Conservation (phyloP, 2,329 filamentous ascomycete genomes). For the Trematosphaeria pertusa region DNA sequence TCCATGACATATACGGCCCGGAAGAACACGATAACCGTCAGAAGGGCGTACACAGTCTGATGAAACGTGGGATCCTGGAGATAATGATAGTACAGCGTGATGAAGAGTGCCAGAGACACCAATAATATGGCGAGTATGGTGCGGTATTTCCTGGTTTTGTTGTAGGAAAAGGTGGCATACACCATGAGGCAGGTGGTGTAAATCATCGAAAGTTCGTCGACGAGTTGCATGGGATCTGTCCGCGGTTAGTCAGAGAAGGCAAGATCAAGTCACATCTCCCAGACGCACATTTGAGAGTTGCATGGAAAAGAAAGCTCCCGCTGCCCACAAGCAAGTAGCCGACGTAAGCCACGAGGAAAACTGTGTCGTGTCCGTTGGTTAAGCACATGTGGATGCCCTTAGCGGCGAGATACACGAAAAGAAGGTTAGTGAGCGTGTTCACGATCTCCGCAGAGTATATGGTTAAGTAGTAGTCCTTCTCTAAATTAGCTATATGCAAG, state of each 20-base stretch:
- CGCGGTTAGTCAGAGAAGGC: background rate
- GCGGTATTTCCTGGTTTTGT: conserved; percentile 60
- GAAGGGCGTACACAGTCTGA: conserved; percentile 76
- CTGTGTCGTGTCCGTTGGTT: conserved; percentile 72
- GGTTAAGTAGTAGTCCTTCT: conserved; percentile 76
- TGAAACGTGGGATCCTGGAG: conserved; percentile 85
- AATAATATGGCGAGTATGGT: conserved; percentile 64
- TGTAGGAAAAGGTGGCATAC: conserved; percentile 78
- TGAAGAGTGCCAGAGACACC: conserved; percentile 62
- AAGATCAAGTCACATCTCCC: too few species aligned
- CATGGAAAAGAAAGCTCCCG: conserved; percentile 69
- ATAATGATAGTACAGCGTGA: conserved; percentile 82
- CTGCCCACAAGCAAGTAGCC: conserved; percentile 68
- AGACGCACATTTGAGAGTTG: conserved; percentile 48
- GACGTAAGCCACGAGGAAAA: conserved; percentile 73
- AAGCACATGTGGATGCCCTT: conserved; percentile 78
- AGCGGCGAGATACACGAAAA: conserved; percentile 80
- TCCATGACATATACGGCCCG: conserved; percentile 83
- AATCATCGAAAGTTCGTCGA: conserved; percentile 75
- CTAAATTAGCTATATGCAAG: conserved; percentile 14
- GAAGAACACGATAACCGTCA: conserved; percentile 74
- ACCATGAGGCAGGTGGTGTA: conserved; percentile 73
- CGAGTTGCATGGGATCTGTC: conserved; percentile 72
- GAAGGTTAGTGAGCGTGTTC: conserved; percentile 80
- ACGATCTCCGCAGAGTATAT: conserved; percentile 78